Evolutionary conservation across 192 early-diverging fungal species (phyloP).

Genomic region (Phlyctochytrium bullatum): DNA sequence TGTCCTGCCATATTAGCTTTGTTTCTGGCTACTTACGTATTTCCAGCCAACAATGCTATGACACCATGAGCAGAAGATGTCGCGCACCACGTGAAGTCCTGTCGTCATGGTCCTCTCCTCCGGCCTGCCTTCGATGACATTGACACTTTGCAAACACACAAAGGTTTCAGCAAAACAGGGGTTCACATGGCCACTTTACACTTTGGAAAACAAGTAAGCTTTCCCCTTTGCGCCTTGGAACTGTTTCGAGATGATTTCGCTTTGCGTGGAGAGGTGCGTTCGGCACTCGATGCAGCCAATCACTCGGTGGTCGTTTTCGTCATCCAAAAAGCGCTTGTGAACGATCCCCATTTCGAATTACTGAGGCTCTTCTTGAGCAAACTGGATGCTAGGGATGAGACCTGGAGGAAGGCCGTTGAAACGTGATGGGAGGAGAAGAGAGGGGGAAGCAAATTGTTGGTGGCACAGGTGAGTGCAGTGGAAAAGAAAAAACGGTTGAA

Average conservation of each 20-base stretch:
- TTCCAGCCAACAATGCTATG: constrained; percentile 37
- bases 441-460: no score
- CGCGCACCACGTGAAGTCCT: constrained; percentile 69
- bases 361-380: no score
- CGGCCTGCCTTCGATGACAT: constrained; percentile 53
- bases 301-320: not conserved
- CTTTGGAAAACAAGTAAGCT: not conserved
- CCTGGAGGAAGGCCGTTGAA: no score
- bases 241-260: not conserved
- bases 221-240: not conserved
- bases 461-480: no score
- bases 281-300: not conserved
- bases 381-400: no score
- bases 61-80: constrained; percentile 59
- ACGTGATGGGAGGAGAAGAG: no score
- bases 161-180: not conserved
- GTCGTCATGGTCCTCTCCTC: constrained; percentile 67
- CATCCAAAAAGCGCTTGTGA: not conserved
- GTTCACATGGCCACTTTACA: not conserved
- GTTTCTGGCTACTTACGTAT: constrained; percentile 16
- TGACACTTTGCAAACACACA: constrained; percentile 23
- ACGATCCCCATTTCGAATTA: not conserved
- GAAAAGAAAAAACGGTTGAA: no score
- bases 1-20: constrained; percentile 30
- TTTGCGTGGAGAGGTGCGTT: not conserved